Conservation (phyloP, 1,284 basidiomycete genomes). For the Sutorius eximius region DNA sequence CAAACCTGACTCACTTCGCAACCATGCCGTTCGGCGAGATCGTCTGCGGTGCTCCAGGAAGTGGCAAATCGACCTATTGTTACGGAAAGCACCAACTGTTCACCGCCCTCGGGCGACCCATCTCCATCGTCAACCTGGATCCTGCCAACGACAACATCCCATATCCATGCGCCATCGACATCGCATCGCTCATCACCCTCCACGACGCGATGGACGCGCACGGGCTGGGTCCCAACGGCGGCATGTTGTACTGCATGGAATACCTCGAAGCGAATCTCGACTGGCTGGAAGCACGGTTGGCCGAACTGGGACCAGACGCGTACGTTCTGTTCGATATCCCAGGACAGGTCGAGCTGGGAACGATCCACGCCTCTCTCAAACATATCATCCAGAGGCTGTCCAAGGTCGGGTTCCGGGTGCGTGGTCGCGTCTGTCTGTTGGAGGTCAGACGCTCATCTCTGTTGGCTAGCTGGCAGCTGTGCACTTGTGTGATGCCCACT, state of each 20-base stretch:
- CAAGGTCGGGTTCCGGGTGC: conserved; percentile 83
- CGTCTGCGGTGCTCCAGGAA: conserved; percentile 90
- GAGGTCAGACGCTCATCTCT: conserved; percentile 11
- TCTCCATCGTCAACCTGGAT: conserved; percentile 92
- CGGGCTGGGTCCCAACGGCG: conserved; percentile 93
- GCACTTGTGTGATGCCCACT: conserved; percentile 94
- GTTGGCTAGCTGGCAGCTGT: conserved; percentile 81
- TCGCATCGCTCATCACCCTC: conserved; percentile 86
- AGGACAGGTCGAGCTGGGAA: conserved; percentile 96
- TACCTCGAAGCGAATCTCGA: conserved; percentile 95
- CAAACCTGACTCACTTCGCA: background rate
- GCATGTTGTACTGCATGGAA: conserved; percentile 96
- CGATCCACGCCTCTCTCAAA: conserved; percentile 90
- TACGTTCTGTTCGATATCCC: conserved; percentile 97
- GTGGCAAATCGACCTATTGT: conserved; percentile 94
- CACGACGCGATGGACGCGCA: conserved; percentile 87
- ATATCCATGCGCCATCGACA: conserved; percentile 89
- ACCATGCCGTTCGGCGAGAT: conserved; percentile 83
- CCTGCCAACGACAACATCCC: conserved; percentile 90
- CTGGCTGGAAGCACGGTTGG: conserved; percentile 84
- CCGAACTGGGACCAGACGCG: conserved; percentile 64
- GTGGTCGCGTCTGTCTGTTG: conserved; percentile 34
- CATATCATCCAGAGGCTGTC: conserved; percentile 65
- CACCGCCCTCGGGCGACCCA: conserved; percentile 81
- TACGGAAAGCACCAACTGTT: conserved; percentile 93